A percentile compares a stretch with the other conserved stretches of the same genome.
Conservation (phyloP, 352 stramenopile species). For the Phytopythium vexans region DNA sequence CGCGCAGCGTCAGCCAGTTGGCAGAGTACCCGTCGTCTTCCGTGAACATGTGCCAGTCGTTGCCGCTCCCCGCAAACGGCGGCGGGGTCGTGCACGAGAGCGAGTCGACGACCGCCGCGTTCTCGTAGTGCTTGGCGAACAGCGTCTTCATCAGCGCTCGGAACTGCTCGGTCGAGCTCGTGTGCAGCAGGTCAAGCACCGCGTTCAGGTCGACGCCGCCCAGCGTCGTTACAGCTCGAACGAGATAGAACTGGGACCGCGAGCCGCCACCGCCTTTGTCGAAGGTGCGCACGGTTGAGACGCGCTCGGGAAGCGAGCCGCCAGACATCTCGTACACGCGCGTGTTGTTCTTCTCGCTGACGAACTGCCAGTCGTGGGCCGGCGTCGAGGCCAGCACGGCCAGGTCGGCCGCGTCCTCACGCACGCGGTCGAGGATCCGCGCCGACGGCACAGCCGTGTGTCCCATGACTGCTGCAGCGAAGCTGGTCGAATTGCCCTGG, state of each 20-base stretch:
- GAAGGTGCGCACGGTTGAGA: slow-evolving; percentile 38
- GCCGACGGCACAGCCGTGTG: slow-evolving; percentile 37
- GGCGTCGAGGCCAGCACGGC: slow-evolving; percentile 36
- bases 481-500: too few species aligned
- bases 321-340: slow-evolving; percentile 56
- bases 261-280: slow-evolving; percentile 30
- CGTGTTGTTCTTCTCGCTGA: slow-evolving; percentile 41
- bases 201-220: slow-evolving; percentile 27
- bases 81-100: slow-evolving; percentile 45
- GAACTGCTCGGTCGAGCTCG: slow-evolving; percentile 32
- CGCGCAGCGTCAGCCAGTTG: slow-evolving; percentile 48
- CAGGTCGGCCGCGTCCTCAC: slow-evolving; percentile 52
- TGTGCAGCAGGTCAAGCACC: slow-evolving; percentile 34
- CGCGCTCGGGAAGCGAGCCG: slow-evolving; percentile 27
- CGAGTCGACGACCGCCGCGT: slow-evolving; percentile 39
- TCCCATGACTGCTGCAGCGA: too few species aligned
- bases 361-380: slow-evolving; percentile 44
- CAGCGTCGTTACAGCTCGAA: slow-evolving; percentile 48
- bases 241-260: slow-evolving; percentile 54
- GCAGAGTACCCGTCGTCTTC: slow-evolving; percentile 57
- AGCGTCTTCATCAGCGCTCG: slow-evolving; percentile 47
- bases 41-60: slow-evolving; percentile 27
- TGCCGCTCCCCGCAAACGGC: slow-evolving; percentile 15
- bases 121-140: slow-evolving; percentile 47
- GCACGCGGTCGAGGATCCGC: slow-evolving; percentile 62